Evolutionary conservation across 2,329 filamentous ascomycete genomes (phyloP), one percentile per base, ranked within the genome.

Genomic region (Diaporthe batatas): DNA sequence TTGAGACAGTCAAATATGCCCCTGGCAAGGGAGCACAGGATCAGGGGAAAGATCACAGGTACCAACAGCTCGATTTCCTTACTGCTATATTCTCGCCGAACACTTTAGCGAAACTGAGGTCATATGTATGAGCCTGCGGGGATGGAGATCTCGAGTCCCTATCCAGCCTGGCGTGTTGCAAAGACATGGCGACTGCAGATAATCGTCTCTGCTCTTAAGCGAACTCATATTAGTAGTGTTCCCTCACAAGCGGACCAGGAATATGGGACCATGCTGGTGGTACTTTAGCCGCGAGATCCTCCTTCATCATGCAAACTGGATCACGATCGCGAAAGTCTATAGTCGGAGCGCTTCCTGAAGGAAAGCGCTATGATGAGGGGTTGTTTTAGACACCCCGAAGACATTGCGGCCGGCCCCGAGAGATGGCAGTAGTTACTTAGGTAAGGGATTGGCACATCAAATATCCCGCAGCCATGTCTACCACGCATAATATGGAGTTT

Each of bases 351-450:
- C 21, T 55, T 10, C 12, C 18, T 29, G 8, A n/a, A 39, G 14
- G 8, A 12, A 2, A 39, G 21, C 34, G 18, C 54, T 23, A 16
- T n/a, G n/a, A 23, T 4, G 55, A 23, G 34, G 55, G 18, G 21
- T 16, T 39, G 18, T 23, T 16, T 39, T 14, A 34, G 55, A 39
- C 32, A 34, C 34, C 32, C 23, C 55, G 16, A 39, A 55, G 55
- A 42, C 55, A 58, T 58, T 39, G n/a, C 55, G 55, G 55, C 34
- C 34, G 34, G 55, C 36, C 39, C 55, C 34, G 55, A 58, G 34
- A 42, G 34, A 42, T 14, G n/a, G n/a, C 12, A 39, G 55, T 8
- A 36, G 6, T 36, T 29, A n/a, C n/a, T n/a, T n/a, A n/a, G n/a
- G n/a, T n/a, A 23, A 58, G 55, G 29, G 34, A 39, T 18, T 25